Evolutionary conservation across 768 basidiomycete species (phyloP), one percentile per base, ranked within the genome.

Genomic region (Mycena belliarum): DNA sequence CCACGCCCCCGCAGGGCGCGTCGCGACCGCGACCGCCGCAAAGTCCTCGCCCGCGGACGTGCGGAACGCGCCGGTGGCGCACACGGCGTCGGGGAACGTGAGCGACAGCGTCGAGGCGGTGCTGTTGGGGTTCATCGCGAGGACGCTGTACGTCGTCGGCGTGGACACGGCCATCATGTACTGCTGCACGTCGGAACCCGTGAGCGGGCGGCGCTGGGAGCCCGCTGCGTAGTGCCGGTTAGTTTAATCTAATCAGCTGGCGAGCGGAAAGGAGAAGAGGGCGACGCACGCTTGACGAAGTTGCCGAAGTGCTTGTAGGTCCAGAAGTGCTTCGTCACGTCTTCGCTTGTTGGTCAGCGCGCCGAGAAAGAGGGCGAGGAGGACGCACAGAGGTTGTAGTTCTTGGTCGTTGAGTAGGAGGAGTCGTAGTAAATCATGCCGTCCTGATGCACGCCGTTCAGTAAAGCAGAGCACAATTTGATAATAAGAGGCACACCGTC

Each of bases 401-500:
- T 76, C 23, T 68, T 38, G 57, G 74, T 76, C 26, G 68, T 66
- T 6, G 72, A 70, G 52, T 74, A 78, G 44, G 70, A 56, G 3
- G 73, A 63, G 55, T 79, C 78, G 46, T 79, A 79, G 65, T 77
- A 79, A n/a, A 77, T 72, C 52, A 74, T 42, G 7, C 70, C 71
- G 49, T 74, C 73, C 52, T 72, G n/a, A 6, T n/a, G 18, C 18
- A n/a, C 18, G 37, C n/a, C n/a, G n/a, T n/a, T n/a, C n/a, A n/a
- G n/a, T n/a, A n/a, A n/a, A n/a, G n/a, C n/a, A n/a, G n/a, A n/a
- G n/a, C n/a, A n/a, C n/a, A n/a, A n/a, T n/a, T n/a, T n/a, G n/a
- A 38, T 38, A 12, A n/a, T 6, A n/a, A n/a, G 18, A 38, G 4
- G 11, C 45, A n/a, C 24, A 46, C 45, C 26, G 45, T 77, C 77